Conservation (phyloP, 2,329 filamentous ascomycete genomes). For the Gaeumannomyces tritici region DNA sequence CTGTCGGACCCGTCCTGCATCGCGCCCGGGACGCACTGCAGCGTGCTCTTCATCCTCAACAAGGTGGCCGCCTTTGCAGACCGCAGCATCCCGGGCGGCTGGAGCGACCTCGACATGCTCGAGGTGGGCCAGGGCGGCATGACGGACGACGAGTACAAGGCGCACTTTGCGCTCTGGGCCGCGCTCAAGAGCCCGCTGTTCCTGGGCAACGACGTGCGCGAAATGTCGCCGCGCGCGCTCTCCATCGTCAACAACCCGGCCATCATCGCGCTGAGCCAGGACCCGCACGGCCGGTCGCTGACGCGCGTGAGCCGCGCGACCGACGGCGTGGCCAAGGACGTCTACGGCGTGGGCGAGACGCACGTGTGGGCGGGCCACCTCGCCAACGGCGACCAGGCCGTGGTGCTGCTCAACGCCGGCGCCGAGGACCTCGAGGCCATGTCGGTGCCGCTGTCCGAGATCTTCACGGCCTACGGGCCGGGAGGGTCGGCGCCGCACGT, state of each 20-base stretch:
- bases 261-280: slow-evolving; percentile 33
- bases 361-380: slow-evolving; percentile 24
- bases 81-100: slow-evolving; percentile 7
- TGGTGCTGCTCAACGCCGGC: slow-evolving; percentile 30
- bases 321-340: slow-evolving; percentile 5
- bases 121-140: slow-evolving; percentile 12
- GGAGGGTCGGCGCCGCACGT: slow-evolving; percentile 29
- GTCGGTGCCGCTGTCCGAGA: slow-evolving; percentile 39
- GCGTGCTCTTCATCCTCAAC: slow-evolving; percentile 17
- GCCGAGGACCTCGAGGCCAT: slow-evolving; percentile 29
- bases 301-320: slow-evolving; percentile 2
- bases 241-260: slow-evolving; percentile 29
- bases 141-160: slow-evolving; percentile 11
- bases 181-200: slow-evolving; percentile 12
- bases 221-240: slow-evolving; percentile 21
- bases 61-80: slow-evolving; percentile 11
- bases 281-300: slow-evolving; percentile 28
- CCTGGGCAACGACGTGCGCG: slow-evolving; percentile 12
- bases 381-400: slow-evolving; percentile 24
- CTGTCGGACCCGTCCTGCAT: slow-evolving; percentile 3
- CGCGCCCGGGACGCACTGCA: slow-evolving; percentile 15
- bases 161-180: slow-evolving; percentile 13
- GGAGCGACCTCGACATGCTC: slow-evolving; percentile 15
- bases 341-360: slow-evolving; percentile 9
- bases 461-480: slow-evolving; percentile 38